Evolutionary conservation across 2,329 filamentous ascomycete genomes (phyloP), one percentile per base, ranked within the genome.

Genomic region (Zelopaecilomyces penicillatus): DNA sequence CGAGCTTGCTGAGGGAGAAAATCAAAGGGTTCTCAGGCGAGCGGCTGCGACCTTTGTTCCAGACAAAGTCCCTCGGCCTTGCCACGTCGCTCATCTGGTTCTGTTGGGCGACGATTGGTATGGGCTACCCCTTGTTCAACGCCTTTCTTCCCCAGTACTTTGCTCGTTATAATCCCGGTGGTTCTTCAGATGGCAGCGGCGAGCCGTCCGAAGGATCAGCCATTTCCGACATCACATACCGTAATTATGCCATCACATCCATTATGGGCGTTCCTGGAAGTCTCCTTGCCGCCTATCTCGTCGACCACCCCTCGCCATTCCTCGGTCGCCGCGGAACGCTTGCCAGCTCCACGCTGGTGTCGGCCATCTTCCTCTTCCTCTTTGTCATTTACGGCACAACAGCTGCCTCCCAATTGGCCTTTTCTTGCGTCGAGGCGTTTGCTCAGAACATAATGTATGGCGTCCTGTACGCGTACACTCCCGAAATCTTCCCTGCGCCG

Each of bases 121-220:
- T 94, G 79, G 87, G 82, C 3, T 94, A 91, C 57, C 87, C 87
- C 1, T 76, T 95, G 2, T 95, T 91, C 75, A 93, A 93, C 63
- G 84, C 85, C 42, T 94, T 94, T 65, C 73, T 95, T n/a, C 88
- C 88, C 0, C 85, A 93, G 54, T 93, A 93, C 58, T 78, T 94
- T 47, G 77, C 81, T 27, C 63, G 57, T 32, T 75, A 80, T 45
- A 74, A 78, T 28, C 65, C 65, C 31, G 69, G 30, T 12, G 44
- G 38, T 5, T 35, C 52, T 12, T 45, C 52, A 31, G 52, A 50
- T 9, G 58, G 51, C 19, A 50, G 52, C 4, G 50, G 46, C n/a
- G 43, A 59, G 10, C 53, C 59, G 10, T 59, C 59, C 30, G 58
- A 66, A 39, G 60, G 58, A 7, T 56, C 61, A 27, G 52, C 58